These are phyloP conservation scores for Arthromyces matolae DNA, from an alignment of 768 basidiomycete species.

Conservation along the genomic window DNA sequence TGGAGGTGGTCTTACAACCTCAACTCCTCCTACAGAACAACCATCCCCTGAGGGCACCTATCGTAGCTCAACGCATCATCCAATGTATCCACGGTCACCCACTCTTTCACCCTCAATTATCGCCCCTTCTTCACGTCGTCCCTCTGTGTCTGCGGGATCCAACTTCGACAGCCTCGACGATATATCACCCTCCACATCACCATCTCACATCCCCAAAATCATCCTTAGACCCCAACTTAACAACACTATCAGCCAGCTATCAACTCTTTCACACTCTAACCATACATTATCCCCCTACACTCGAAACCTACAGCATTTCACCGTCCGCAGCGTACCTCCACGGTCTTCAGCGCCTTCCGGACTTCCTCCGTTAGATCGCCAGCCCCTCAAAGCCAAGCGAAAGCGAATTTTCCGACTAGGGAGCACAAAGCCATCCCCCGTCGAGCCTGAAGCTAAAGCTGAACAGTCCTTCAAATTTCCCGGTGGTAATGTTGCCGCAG, in stretches of 20 bases:
- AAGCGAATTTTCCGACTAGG: slow-evolving; percentile 66
- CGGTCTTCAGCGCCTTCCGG: slow-evolving; percentile 29
- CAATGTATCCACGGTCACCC: slow-evolving; percentile 23
- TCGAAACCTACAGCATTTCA: slow-evolving; percentile 84
- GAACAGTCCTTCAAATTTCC: neutral
- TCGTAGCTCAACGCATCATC: slow-evolving; percentile 9
- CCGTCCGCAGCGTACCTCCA: slow-evolving; percentile 85
- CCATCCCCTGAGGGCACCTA: slow-evolving; percentile 19
- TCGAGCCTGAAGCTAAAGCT: neutral
- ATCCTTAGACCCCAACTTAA: slow-evolving; percentile 59
- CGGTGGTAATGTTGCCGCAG: slow-evolving; percentile 14
- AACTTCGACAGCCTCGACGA: slow-evolving; percentile 22
- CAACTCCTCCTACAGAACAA: slow-evolving; percentile 43
- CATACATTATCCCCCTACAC: slow-evolving; percentile 96
- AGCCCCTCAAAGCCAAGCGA: slow-evolving; percentile 66
- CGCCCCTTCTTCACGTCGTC: slow-evolving; percentile 27
- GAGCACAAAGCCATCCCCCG: slow-evolving; percentile 33
- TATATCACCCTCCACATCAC: slow-evolving; percentile 19
- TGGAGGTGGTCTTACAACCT: slow-evolving; percentile 39
- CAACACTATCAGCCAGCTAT: slow-evolving; percentile 79
- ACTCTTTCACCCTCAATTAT: slow-evolving; percentile 2
- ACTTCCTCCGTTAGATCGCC: slow-evolving; percentile 34
- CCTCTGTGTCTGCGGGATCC: slow-evolving; percentile 33
- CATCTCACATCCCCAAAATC: slow-evolving; percentile 47
- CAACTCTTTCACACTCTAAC: slow-evolving; percentile 82